Evolutionary conservation across 2,329 filamentous ascomycete species (phyloP).

Genomic region (Apiospora sp.): DNA sequence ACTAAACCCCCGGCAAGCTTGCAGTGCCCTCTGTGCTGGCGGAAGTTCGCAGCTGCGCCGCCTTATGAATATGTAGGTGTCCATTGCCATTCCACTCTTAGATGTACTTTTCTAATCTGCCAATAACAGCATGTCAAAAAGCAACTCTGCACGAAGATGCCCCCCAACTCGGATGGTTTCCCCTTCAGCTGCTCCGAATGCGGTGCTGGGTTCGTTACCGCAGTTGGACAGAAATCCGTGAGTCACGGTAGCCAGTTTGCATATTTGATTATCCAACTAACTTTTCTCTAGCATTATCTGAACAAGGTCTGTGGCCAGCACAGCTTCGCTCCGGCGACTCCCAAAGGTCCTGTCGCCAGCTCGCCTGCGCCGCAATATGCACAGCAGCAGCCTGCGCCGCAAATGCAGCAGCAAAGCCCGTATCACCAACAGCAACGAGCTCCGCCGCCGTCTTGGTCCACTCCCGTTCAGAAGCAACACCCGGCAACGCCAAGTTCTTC

Average conservation of each 20-base stretch:
- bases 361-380: conserved; percentile 24
- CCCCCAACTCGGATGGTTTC: conserved; percentile 37
- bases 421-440: background rate
- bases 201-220: conserved; percentile 53
- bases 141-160: conserved; percentile 43
- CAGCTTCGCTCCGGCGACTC: conserved; percentile 35
- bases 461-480: background rate
- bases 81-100: background rate
- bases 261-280: background rate
- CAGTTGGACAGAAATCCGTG: conserved; percentile 52
- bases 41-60: conserved; percentile 35
- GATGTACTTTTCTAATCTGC: conserved; percentile 24
- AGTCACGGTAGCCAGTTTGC: conserved; percentile 28
- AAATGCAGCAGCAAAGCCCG: conserved; percentile 23
- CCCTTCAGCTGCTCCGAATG: conserved; percentile 55
- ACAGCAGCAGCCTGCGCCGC: background rate
- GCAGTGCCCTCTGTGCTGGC: conserved; percentile 41
- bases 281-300: conserved; percentile 45
- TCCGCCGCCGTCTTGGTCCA: conserved; percentile 5
- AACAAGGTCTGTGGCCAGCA: conserved; percentile 57
- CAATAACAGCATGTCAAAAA: conserved; percentile 49
- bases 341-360: conserved; percentile 28
- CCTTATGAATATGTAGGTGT: conserved; percentile 41
- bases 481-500: background rate
- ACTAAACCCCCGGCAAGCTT: conserved; percentile 29